These are phyloP conservation scores for Neophaeococcomyces aloes DNA, from an alignment of 2,329 filamentous ascomycete species.

Conservation along the genomic window DNA sequence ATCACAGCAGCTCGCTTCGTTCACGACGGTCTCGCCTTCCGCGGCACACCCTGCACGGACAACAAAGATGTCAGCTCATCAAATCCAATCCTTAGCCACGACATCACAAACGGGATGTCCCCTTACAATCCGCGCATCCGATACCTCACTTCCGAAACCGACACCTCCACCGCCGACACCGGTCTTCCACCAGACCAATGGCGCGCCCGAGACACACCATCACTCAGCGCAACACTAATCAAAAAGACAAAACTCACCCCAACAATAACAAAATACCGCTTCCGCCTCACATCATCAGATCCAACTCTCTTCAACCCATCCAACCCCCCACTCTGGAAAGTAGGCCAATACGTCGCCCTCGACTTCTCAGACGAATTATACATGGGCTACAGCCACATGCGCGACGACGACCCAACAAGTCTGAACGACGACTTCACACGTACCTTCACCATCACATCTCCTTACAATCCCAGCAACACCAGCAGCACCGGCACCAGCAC, in stretches of 20 bases:
- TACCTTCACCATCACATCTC: conserved; percentile 69
- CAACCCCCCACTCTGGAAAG: conserved; percentile 38
- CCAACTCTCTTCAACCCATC: conserved; percentile 23
- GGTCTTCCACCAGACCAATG: conserved; percentile 8
- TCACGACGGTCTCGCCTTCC: conserved; percentile 55
- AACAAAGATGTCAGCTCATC: conserved; percentile 3
- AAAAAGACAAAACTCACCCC: conserved; percentile 53
- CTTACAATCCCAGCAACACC: conserved; percentile 32
- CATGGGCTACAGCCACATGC: conserved; percentile 71
- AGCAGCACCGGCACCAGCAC: conserved; percentile 9
- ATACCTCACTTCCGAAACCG: conserved; percentile 50
- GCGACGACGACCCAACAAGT: conserved; percentile 64
- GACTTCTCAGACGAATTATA: conserved; percentile 61
- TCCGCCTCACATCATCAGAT: conserved; percentile 34
- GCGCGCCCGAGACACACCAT: conserved; percentile 11
- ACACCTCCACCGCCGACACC: conserved; percentile 6
- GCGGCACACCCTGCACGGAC: conserved; percentile 34
- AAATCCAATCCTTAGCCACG: conserved; percentile 35
- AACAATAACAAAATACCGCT: conserved; percentile 55
- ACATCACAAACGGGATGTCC: conserved; percentile 33
- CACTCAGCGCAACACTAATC: conserved; percentile 45
- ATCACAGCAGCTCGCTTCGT: conserved; percentile 55
- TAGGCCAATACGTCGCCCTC: conserved; percentile 70
- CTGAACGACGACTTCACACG: conserved; percentile 77
- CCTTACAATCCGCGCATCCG: conserved; percentile 72